These are phyloP conservation scores for Pezicula neosporulosa DNA, from an alignment of 2,329 filamentous ascomycete species.

Conservation along the genomic window DNA sequence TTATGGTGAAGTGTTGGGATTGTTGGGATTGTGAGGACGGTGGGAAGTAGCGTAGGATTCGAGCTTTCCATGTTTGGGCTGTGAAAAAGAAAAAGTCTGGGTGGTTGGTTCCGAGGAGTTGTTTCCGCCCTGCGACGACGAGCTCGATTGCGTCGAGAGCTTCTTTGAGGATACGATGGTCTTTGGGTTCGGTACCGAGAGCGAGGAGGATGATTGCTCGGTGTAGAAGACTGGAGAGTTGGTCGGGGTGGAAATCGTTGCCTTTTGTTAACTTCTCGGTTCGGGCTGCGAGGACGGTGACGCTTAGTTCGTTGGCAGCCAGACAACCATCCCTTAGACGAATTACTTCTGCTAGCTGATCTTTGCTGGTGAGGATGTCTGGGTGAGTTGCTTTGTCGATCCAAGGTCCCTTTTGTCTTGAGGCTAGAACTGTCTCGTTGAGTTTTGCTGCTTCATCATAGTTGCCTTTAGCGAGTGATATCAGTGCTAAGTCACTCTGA, in stretches of 20 bases:
- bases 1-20: constrained; percentile 12
- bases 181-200: constrained; percentile 14
- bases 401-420: constrained; percentile 19
- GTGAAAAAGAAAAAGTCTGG: constrained; percentile 17
- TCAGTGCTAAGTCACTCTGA: constrained; percentile 17
- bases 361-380: constrained; percentile 22
- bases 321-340: constrained; percentile 17
- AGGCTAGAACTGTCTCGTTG: constrained; percentile 13
- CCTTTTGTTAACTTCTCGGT: constrained; percentile 19
- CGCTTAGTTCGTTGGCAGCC: constrained; percentile 19
- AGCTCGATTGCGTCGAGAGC: constrained; percentile 19
- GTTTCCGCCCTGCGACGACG: constrained; percentile 12
- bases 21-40: constrained; percentile 9
- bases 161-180: neutral
- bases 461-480: constrained; percentile 17
- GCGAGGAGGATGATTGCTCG: constrained; percentile 20
- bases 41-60: constrained; percentile 20
- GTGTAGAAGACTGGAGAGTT: constrained; percentile 21
- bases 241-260: constrained; percentile 21
- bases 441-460: constrained; percentile 20
- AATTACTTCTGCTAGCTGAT: constrained; percentile 19
- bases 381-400: constrained; percentile 18
- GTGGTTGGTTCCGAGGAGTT: constrained; percentile 16
- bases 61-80: constrained; percentile 22
- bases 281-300: constrained; percentile 13